A percentile compares a stretch with the other conserved stretches of the same genome.
These are phyloP conservation scores for Coniochaeta sp. DNA, from an alignment of 2,329 filamentous ascomycete genomes.

Conservation along the genomic window DNA sequence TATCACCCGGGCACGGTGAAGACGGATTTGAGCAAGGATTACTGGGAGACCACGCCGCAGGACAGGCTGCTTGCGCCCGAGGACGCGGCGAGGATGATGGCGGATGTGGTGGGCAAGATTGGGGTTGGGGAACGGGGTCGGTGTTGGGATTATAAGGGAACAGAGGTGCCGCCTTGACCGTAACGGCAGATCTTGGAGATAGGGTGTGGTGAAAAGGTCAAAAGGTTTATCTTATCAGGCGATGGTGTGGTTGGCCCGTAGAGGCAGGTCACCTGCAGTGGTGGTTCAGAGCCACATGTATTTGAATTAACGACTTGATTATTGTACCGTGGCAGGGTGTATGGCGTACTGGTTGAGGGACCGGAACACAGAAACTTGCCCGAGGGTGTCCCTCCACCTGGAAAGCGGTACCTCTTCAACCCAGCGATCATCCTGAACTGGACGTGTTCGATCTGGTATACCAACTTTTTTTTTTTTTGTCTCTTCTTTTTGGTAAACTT, in stretches of 20 bases:
- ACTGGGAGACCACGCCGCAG: conserved; percentile 18
- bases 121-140: conserved; percentile 45
- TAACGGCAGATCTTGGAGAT: not conserved
- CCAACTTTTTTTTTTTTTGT: not conserved
- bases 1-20: conserved; percentile 77
- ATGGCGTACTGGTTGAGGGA: not conserved
- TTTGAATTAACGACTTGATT: not conserved
- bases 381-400: not conserved
- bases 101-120: conserved; percentile 46
- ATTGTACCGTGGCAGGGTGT: not conserved
- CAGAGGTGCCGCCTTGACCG: conserved; percentile 51
- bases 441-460: not conserved
- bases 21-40: conserved; percentile 38
- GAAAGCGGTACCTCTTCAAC: not conserved
- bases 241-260: no score
- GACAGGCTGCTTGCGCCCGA: conserved; percentile 59
- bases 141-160: conserved; percentile 64
- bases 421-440: not conserved
- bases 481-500: not conserved
- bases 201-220: not conserved
- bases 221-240: no score
- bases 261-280: no score
- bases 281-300: not conserved
- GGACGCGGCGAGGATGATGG: conserved; percentile 57
- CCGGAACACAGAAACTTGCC: not conserved